Conservation (phyloP, 306 rosid species). For the Castanea crenata region DNA sequence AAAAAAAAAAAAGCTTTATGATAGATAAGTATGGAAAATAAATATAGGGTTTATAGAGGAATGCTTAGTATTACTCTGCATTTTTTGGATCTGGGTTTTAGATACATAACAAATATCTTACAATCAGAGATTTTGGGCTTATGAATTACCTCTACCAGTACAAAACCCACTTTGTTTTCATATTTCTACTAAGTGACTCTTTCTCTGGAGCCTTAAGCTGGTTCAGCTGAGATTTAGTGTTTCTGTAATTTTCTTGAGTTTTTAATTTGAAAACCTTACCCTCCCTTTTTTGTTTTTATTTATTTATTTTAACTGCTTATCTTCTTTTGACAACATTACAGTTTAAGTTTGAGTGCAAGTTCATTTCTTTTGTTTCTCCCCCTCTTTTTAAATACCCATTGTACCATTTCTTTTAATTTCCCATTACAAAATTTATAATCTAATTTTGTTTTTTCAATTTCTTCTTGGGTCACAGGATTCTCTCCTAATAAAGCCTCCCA, state of each 20-base stretch:
- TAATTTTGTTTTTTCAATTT: neutral
- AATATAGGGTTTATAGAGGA: slow-evolving; percentile 16
- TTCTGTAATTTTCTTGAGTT: neutral
- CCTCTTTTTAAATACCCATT: slow-evolving; percentile 4
- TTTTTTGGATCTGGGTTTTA: slow-evolving; percentile 36
- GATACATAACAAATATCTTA: neutral
- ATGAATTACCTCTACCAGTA: neutral
- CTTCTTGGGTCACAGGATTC: slow-evolving; percentile 53
- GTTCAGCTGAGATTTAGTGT: slow-evolving; percentile 8
- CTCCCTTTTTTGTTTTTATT: neutral
- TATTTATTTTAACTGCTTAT: neutral
- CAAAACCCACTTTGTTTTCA: neutral
- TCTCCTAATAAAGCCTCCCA: slow-evolving; percentile 62
- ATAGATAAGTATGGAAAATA: slow-evolving; percentile 15
- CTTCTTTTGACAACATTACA: neutral
- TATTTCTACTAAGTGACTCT: neutral
- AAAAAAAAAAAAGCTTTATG: neutral
- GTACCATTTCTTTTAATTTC: slow-evolving; percentile 5
- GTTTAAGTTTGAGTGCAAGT: too few species aligned
- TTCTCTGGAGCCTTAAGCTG: slow-evolving; percentile 3
- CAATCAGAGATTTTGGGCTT: slow-evolving; percentile 10
- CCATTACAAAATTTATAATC: neutral
- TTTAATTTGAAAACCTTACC: neutral
- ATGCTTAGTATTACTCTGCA: slow-evolving; percentile 22
- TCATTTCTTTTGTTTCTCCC: neutral